These are phyloP conservation scores for Linaria vulgaris DNA, from an alignment of 257 asterid genomes.

Conservation along the genomic window DNA sequence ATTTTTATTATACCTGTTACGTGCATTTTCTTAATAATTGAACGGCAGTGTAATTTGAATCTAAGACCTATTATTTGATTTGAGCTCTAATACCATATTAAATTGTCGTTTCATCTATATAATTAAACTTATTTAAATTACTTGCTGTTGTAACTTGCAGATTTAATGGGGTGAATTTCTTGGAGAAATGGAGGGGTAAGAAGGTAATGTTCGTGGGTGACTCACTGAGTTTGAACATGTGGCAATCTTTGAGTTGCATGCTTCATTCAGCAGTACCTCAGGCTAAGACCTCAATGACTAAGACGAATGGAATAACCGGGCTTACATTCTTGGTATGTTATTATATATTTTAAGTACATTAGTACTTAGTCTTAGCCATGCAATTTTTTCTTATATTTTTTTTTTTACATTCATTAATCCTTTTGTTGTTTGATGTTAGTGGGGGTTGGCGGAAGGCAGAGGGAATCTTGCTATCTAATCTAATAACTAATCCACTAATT, in stretches of 20 bases:
- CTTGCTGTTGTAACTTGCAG: conserved; percentile 35
- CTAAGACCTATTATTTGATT: too few relatives aligned
- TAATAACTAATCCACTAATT: neutral
- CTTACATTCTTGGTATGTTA: conserved; percentile 64
- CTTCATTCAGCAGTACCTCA: conserved; percentile 73
- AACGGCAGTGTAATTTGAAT: too few relatives aligned
- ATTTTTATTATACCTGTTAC: too few relatives aligned
- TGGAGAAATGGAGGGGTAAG: conserved; percentile 87
- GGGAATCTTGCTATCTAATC: too few relatives aligned
- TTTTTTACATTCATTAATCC: neutral
- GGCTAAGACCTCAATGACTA: conserved; percentile 41
- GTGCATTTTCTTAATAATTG: too few relatives aligned
- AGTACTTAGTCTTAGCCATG: neutral
- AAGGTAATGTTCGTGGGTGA: conserved; percentile 96
- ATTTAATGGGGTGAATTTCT: conserved; percentile 69
- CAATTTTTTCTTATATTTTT: neutral
- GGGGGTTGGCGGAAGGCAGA: neutral
- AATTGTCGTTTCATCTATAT: too few relatives aligned
- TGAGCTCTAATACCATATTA: too few relatives aligned
- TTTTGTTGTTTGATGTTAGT: neutral
- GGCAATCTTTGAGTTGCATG: conserved; percentile 95
- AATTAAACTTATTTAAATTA: too few relatives aligned
- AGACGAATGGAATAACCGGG: conserved; percentile 43
- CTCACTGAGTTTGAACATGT: conserved; percentile 91
- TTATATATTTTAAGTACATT: neutral